Evolutionary conservation across 495 filamentous ascomycete genomes (phyloP).

Genomic region (Penicillium robsamsonii): DNA sequence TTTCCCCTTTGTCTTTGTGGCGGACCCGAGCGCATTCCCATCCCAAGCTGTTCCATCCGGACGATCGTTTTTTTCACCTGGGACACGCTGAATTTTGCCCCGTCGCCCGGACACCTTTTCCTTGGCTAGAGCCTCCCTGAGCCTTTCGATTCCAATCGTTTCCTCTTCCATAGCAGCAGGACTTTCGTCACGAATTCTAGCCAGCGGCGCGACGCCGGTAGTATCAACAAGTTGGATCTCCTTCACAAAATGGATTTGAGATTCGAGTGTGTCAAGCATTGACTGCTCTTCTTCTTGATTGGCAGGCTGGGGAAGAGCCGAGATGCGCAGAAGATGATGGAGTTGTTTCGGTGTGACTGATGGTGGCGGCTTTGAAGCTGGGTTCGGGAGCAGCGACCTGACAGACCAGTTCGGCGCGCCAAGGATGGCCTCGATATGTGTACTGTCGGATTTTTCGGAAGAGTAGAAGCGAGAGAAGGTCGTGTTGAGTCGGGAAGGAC

Average conservation of each 20-base stretch:
- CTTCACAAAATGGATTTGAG: conserved; percentile 86
- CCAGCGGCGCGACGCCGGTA: conserved; percentile 64
- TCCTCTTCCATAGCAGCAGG: conserved; percentile 49
- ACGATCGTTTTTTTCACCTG: conserved; percentile 27
- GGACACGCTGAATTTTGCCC: conserved; percentile 43
- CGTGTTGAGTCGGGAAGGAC: conserved; percentile 9
- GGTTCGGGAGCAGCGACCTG: conserved; percentile 64
- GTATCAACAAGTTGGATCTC: conserved; percentile 82
- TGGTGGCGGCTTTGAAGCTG: conserved; percentile 28
- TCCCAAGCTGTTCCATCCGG: conserved; percentile 45
- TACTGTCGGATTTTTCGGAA: conserved; percentile 24
- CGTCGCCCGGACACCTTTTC: conserved; percentile 54
- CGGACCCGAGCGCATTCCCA: conserved; percentile 68
- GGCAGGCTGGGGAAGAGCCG: conserved; percentile 74
- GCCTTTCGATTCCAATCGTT: conserved; percentile 50
- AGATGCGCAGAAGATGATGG: conserved; percentile 84
- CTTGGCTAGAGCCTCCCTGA: conserved; percentile 51
- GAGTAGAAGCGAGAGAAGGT: conserved; percentile 24
- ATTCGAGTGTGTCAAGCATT: conserved; percentile 71
- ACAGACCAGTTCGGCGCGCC: conserved; percentile 83
- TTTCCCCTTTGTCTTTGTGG: conserved; percentile 62
- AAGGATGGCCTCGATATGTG: conserved; percentile 56
- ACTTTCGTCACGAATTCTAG: conserved; percentile 80
- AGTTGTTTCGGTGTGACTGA: conserved; percentile 57
- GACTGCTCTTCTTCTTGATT: conserved; percentile 53